A percentile compares a stretch with the other conserved stretches of the same genome.
Conservation (phyloP, 2,329 filamentous ascomycete genomes). For the Stemphylium lycopersici region DNA sequence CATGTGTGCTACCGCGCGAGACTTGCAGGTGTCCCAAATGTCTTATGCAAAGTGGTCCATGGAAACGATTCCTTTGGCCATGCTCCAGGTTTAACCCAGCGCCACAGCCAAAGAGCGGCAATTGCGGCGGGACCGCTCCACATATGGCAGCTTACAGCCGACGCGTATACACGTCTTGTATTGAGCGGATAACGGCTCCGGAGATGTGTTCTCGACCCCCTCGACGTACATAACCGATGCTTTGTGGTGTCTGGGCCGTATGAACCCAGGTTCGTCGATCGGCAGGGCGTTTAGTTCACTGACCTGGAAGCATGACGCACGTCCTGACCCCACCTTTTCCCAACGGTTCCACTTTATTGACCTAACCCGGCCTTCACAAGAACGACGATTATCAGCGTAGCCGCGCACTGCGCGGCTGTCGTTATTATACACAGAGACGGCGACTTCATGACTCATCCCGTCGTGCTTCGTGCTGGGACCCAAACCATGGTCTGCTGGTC, state of each 20-base stretch:
- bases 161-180: neutral
- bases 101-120: constrained; percentile 6
- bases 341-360: constrained; percentile 26
- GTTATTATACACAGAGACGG: constrained; percentile 1
- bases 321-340: constrained; percentile 26
- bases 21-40: constrained; percentile 4
- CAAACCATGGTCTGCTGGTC: constrained; percentile 11
- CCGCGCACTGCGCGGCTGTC: constrained; percentile 44
- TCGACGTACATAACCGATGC: neutral
- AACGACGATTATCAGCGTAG: constrained; percentile 13
- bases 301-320: constrained; percentile 24
- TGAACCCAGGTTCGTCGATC: constrained; percentile 41
- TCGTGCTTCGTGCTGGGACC: constrained; percentile 10
- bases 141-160: neutral
- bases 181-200: constrained; percentile 10
- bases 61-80: constrained; percentile 1
- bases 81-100: neutral
- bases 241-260: constrained; percentile 8
- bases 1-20: constrained; percentile 1
- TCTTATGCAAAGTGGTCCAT: constrained; percentile 10
- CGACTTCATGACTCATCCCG: constrained; percentile 8
- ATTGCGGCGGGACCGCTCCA: neutral
- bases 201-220: constrained; percentile 5
- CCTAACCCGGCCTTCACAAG: constrained; percentile 11
- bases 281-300: constrained; percentile 11